Percentiles rank a stretch among this genome's conserved stretches.
Evolutionary conservation across 2,329 filamentous ascomycete genomes (phyloP).

Genomic region (Coniosporium tulheliwenetii): DNA sequence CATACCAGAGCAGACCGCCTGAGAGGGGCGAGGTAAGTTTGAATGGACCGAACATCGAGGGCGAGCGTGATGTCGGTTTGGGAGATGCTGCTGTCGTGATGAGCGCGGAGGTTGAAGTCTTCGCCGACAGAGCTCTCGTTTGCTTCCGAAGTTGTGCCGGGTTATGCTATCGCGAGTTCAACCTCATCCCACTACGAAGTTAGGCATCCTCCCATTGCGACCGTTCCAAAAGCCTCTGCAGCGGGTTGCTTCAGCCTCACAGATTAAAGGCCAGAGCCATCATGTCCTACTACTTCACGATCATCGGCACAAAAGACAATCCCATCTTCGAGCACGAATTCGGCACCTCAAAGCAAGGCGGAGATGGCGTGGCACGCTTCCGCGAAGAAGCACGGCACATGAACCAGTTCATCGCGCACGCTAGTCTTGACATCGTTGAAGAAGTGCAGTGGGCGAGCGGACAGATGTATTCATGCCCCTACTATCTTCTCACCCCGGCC

Average conservation of each 20-base stretch:
- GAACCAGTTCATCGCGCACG: constrained; percentile 96
- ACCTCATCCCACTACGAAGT: neutral
- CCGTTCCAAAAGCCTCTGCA: constrained; percentile 1
- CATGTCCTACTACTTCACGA: constrained; percentile 99
- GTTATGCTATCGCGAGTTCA: neutral
- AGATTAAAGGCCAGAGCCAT: constrained; percentile 1
- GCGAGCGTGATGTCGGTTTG: neutral
- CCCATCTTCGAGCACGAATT: constrained; percentile 96
- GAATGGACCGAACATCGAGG: constrained; percentile 69
- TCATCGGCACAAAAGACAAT: constrained; percentile 88
- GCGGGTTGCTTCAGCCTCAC: constrained; percentile 1
- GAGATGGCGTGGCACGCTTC: constrained; percentile 83
- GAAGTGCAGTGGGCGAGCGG: constrained; percentile 87
- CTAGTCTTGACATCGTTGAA: constrained; percentile 84
- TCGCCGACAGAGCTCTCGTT: no score
- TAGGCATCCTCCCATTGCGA: neutral
- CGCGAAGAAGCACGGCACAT: constrained; percentile 76
- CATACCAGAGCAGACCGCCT: constrained; percentile 68
- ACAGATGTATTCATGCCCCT: constrained; percentile 47
- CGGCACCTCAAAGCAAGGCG: constrained; percentile 88
- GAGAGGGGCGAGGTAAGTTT: constrained; percentile 62
- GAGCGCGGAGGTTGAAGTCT: neutral
- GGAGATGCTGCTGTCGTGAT: neutral
- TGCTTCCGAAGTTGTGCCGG: no score
- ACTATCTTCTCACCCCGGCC: constrained; percentile 4